Evolutionary conservation across 805 yeast genomes (phyloP).

Genomic region (Candida hungchunana): DNA sequence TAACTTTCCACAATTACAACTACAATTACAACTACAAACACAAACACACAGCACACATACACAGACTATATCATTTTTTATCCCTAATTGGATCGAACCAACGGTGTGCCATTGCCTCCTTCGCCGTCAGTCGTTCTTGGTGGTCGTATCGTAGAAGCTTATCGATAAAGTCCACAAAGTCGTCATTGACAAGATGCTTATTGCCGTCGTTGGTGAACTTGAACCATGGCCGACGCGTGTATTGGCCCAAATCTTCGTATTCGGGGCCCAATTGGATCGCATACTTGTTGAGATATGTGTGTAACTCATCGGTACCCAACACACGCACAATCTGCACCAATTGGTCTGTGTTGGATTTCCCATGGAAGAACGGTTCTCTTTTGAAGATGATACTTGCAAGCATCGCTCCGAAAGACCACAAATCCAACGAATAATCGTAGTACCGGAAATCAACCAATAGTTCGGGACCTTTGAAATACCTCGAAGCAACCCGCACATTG

Average conservation of each 20-base stretch:
- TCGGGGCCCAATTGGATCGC: conserved; percentile 67
- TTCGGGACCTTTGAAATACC: conserved; percentile 92
- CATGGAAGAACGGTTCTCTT: conserved; percentile 90
- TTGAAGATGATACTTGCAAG: conserved; percentile 83
- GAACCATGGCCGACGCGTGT: conserved; percentile 63
- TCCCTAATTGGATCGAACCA: conserved; percentile 43
- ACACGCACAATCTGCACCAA: conserved; percentile 86
- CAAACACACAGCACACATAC: too few species aligned
- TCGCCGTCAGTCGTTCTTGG: conserved; percentile 81
- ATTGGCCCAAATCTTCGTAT: conserved; percentile 72
- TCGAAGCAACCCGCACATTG: conserved; percentile 87
- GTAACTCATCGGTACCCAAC: conserved; percentile 75
- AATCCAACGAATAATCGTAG: conserved; percentile 83
- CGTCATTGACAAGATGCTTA: conserved; percentile 46
- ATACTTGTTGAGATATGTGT: conserved; percentile 64
- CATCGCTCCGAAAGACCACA: conserved; percentile 93
- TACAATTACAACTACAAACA: too few species aligned
- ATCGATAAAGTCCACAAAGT: conserved; percentile 67
- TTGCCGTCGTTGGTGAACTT: conserved; percentile 55
- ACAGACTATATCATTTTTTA: too few species aligned
- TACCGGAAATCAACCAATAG: conserved; percentile 74
- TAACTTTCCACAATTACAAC: too few species aligned
- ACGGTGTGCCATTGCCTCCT: conserved; percentile 78
- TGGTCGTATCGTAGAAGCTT: conserved; percentile 77
- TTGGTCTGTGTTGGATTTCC: conserved; percentile 88